Evolutionary conservation across 2,329 filamentous ascomycete species (phyloP), one percentile per base, ranked within the genome.

Genomic region (Chaetomium globosum): DNA sequence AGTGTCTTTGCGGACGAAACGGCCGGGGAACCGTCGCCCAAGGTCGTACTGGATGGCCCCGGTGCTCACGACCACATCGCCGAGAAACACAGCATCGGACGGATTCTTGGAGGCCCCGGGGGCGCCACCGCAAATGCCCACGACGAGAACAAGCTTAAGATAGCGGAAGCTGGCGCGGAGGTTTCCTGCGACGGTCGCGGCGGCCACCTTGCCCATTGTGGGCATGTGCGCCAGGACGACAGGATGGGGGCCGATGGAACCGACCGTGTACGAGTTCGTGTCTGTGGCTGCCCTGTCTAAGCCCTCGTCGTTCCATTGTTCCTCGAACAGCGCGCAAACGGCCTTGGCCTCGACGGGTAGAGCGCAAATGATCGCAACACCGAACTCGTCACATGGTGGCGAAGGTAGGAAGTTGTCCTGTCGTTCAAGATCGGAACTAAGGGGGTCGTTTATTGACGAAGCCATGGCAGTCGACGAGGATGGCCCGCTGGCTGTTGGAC

Each of bases 141-240:
- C 66, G 13, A 74, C 19, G 4, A 72, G 13, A n/a, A 63, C 67
- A 7, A 74, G 65, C 28, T 53, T 62, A 7, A 73, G 61, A n/a
- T 54, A 19, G 13, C 61, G 66, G 54, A 70, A 74, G 57, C 71
- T 72, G 1, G 67, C 67, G 0, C 73, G 72, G 19, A 80, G 64
- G 28, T 68, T 71, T 0, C 72, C 67, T 0, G 75, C 68, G 0
- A 73, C 65, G 5, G 64, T 57, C 0, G 75, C 71, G 0, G 75
- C 71, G 33, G 16, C 10, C 12, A 30, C 39, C 52, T 62, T 62
- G 39, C 60, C 60, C 53, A 57, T 56, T 28, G 43, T n/a, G 8
- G 52, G 43, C 60, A 62, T 62, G 28, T 62, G 43, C n/a, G 10
- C 53, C 9, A 62, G 28, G 3, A 62, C 60, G 16, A 62, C 53